Evolutionary conservation across 257 asterid genomes (phyloP).

Genomic region (Ophiorrhiza pumila): DNA sequence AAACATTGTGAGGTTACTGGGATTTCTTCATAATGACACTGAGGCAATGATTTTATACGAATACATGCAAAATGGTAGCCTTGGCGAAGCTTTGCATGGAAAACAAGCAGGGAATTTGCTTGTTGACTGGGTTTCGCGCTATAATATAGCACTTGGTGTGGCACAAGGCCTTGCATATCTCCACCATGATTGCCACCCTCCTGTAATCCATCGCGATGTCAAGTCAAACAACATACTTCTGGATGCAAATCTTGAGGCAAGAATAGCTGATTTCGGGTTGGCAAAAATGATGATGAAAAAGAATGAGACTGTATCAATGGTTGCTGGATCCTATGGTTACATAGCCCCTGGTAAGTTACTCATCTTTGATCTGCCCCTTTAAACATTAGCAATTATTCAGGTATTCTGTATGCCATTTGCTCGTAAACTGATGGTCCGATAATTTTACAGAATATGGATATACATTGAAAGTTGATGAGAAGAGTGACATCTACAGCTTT

Average conservation of each 20-base stretch:
- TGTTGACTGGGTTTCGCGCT: constrained; percentile 68
- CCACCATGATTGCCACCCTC: constrained; percentile 62
- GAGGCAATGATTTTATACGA: constrained; percentile 61
- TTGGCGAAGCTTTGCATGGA: constrained; percentile 60
- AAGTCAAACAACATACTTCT: constrained; percentile 62
- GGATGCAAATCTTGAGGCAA: constrained; percentile 60
- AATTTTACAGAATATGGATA: constrained; percentile 63
- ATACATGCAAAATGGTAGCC: constrained; percentile 64
- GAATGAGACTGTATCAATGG: constrained; percentile 70
- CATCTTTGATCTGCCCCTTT: constrained; percentile 5
- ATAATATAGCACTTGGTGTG: constrained; percentile 57
- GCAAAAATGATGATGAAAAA: constrained; percentile 53
- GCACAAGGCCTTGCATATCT: constrained; percentile 68
- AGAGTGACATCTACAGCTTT: constrained; percentile 66
- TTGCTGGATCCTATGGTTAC: constrained; percentile 76
- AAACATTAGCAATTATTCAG: too few relatives aligned
- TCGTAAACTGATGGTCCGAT: not conserved
- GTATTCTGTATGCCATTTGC: not conserved
- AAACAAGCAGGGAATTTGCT: constrained; percentile 49
- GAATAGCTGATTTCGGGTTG: constrained; percentile 64
- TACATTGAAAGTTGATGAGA: constrained; percentile 61
- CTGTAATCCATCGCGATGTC: constrained; percentile 60
- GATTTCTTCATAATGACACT: constrained; percentile 59
- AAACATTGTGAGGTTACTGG: constrained; percentile 57
- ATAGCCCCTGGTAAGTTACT: constrained; percentile 66